Conservation (phyloP, 108 stramenopile species). For the Pseudonitzschia multiseries region DNA sequence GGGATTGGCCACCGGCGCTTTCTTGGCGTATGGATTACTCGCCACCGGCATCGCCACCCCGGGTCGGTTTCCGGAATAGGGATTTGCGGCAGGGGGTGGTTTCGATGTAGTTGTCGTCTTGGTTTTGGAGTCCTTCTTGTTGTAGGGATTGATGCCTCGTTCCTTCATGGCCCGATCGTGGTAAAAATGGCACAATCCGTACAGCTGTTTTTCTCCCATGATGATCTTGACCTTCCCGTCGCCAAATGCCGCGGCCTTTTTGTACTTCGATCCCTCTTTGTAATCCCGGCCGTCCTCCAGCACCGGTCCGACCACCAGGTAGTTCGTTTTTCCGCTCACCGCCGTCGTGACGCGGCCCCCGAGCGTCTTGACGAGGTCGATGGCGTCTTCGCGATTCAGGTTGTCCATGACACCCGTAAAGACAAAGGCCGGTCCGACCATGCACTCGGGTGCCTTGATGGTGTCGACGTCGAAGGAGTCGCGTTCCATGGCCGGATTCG, state of each 20-base stretch:
- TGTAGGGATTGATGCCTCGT: slow-evolving; percentile 14
- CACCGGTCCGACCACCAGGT: slow-evolving; percentile 75
- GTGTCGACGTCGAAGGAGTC: slow-evolving; percentile 30
- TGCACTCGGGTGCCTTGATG: slow-evolving; percentile 34
- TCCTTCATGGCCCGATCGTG: slow-evolving; percentile 49
- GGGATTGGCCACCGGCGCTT: slow-evolving; percentile 26
- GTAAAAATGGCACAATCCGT: slow-evolving; percentile 55
- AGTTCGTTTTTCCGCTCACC: slow-evolving; percentile 86
- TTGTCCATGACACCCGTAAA: slow-evolving; percentile 71
- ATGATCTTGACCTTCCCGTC: slow-evolving; percentile 46
- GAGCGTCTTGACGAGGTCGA: slow-evolving; percentile 70
- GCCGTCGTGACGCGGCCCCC: slow-evolving; percentile 80
- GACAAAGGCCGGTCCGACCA: slow-evolving; percentile 68
- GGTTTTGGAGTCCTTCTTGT: background rate
- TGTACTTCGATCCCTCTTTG: slow-evolving; percentile 80
- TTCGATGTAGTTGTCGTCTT: slow-evolving; percentile 6
- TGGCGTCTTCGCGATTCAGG: slow-evolving; percentile 59
- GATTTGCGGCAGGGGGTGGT: slow-evolving; percentile 46
- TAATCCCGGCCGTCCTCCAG: slow-evolving; percentile 92
- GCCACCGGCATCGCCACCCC: too few species aligned
- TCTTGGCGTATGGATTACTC: too few species aligned
- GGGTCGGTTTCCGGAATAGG: too few species aligned
- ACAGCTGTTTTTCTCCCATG: slow-evolving; percentile 53
- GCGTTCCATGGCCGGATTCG: slow-evolving; percentile 16
- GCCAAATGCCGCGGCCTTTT: slow-evolving; percentile 43